Evolutionary conservation across 2,329 filamentous ascomycete species (phyloP).

Genomic region (Sclerotinia spermophila): DNA sequence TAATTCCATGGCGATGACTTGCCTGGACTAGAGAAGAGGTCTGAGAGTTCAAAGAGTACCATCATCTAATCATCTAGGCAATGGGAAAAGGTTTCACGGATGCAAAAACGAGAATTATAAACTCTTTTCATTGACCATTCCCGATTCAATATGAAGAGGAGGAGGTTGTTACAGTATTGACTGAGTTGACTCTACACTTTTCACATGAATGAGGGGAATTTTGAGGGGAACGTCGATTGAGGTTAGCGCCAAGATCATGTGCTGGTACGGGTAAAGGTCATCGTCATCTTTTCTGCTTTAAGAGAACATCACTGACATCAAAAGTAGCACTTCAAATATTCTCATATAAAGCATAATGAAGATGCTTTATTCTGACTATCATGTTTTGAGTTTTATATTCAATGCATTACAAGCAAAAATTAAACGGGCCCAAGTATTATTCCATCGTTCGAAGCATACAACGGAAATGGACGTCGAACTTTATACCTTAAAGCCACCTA

Average conservation of each 20-base stretch:
- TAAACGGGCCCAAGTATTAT: neutral
- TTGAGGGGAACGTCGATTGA: neutral
- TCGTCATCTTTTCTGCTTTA: neutral
- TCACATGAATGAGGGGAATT: neutral
- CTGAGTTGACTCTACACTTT: neutral
- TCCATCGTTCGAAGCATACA: constrained; percentile 5
- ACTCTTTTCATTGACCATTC: neutral
- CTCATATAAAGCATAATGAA: neutral
- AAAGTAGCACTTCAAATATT: neutral
- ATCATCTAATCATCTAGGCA: too few relatives aligned
- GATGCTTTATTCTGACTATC: constrained; percentile 2
- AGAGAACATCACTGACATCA: neutral
- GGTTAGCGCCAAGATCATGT: constrained; percentile 2
- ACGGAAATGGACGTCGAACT: neutral
- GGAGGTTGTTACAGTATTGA: neutral
- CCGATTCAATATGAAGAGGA: neutral
- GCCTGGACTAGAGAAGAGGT: neutral
- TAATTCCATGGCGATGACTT: neutral
- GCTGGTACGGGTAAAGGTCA: too few relatives aligned
- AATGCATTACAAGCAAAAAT: neutral
- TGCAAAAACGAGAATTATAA: neutral
- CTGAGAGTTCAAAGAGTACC: neutral
- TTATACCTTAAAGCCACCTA: neutral
- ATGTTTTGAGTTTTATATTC: neutral
- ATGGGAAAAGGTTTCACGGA: too few relatives aligned